phyloP scores from a whole-genome alignment of 768 basidiomycete species.

The Termitomyces sp. region DNA sequence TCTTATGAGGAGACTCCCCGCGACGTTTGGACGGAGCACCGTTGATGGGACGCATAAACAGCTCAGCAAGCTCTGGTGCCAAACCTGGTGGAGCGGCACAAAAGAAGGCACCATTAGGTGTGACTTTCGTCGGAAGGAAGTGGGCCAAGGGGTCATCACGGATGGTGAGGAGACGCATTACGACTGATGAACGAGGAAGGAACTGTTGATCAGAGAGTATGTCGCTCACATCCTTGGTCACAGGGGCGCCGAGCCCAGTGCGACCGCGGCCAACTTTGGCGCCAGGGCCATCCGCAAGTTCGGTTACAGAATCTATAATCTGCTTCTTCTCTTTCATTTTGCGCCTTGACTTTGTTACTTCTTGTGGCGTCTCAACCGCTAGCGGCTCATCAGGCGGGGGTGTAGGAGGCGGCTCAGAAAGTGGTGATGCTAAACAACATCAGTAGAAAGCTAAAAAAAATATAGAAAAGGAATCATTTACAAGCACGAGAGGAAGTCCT shows the following conservation, averaged over 20 bases:
- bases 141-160: conserved; percentile 78
- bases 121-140: conserved; percentile 80
- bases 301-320: conserved; percentile 87
- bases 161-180: conserved; percentile 84
- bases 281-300: conserved; percentile 64
- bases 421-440: conserved; percentile 55
- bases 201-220: conserved; percentile 80
- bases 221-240: conserved; percentile 52
- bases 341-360: conserved; percentile 35
- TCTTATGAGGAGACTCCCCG: conserved; percentile 49
- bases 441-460: not conserved
- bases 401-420: conserved; percentile 70
- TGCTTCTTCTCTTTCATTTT: conserved; percentile 75
- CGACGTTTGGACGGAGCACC: conserved; percentile 52
- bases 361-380: conserved; percentile 37
- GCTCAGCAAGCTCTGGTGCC: conserved; percentile 70
- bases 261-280: conserved; percentile 51
- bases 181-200: conserved; percentile 77
- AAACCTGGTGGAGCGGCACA: conserved; percentile 83
- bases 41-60: conserved; percentile 79
- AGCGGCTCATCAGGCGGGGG: conserved; percentile 60
- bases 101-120: conserved; percentile 67
- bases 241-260: conserved; percentile 44
- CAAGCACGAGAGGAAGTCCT: conserved; percentile 64
- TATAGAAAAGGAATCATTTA: conserved; percentile 26